Evolutionary conservation across 352 stramenopile species (phyloP).

Genomic region (Thalassiosira exigua): DNA sequence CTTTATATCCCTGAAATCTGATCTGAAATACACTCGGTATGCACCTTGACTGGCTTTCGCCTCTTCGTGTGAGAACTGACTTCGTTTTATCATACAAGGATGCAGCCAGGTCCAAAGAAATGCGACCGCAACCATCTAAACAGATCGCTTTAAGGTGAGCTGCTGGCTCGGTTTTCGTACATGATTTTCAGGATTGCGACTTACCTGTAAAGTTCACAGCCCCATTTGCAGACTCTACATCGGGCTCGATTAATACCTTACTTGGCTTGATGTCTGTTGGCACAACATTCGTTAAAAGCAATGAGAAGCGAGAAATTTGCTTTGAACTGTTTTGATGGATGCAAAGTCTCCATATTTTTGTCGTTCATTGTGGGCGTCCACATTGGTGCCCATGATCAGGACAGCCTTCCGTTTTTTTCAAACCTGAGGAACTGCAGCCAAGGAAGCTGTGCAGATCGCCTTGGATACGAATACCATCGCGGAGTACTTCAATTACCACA

Average conservation of each 20-base stretch:
- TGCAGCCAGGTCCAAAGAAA: conserved; percentile 15
- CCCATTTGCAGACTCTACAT: conserved; percentile 22
- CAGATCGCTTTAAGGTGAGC: too few species aligned
- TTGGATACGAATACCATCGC: conserved; percentile 19
- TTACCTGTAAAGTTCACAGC: conserved; percentile 25
- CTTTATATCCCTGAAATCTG: conserved; percentile 36
- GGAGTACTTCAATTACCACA: conserved; percentile 6
- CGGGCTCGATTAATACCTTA: conserved; percentile 3
- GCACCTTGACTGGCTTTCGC: background rate
- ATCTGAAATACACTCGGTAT: conserved; percentile 42
- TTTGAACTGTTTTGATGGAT: conserved; percentile 11
- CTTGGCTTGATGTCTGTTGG: conserved; percentile 15
- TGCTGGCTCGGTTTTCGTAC: too few species aligned
- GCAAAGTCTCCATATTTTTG: conserved; percentile 30
- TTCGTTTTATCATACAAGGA: conserved; percentile 5
- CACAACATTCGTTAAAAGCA: conserved; percentile 30
- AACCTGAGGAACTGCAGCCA: conserved; percentile 34
- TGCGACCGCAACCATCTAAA: conserved; percentile 23
- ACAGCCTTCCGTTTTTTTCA: conserved; percentile 40
- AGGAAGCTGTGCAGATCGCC: conserved; percentile 35
- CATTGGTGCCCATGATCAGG: conserved; percentile 5
- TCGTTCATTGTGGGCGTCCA: conserved; percentile 12
- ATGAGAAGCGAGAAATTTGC: conserved; percentile 30
- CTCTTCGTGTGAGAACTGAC: background rate
- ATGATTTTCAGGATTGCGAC: too few species aligned